These are phyloP conservation scores for Euclidium syriacum DNA, from an alignment of 345 rosid genomes.

Conservation along the genomic window DNA sequence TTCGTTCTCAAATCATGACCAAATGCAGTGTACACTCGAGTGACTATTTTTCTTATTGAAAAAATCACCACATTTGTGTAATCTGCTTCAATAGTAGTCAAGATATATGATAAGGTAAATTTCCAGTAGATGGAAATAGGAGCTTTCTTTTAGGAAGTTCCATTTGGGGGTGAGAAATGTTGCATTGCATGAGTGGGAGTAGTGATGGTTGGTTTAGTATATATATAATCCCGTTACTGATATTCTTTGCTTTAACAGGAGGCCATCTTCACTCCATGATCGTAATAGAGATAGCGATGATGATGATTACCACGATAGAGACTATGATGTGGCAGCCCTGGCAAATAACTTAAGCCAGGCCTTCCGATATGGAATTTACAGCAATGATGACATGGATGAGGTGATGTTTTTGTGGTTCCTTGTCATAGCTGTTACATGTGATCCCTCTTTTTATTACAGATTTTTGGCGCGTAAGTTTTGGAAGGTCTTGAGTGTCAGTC, in stretches of 20 bases:
- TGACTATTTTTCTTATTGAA: not conserved
- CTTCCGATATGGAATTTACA: constrained; percentile 81
- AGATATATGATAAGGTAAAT: not conserved
- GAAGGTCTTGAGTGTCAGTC: not conserved
- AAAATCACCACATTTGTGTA: constrained; percentile 2
- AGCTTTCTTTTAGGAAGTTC: constrained; percentile 6
- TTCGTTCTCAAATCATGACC: not conserved
- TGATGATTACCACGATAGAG: constrained; percentile 93
- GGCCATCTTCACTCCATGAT: constrained; percentile 82
- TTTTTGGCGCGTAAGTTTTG: not conserved
- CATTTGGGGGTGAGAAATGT: not conserved
- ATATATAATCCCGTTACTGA: not conserved
- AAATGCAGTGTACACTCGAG: constrained; percentile 1
- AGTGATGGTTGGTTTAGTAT: constrained; percentile 8
- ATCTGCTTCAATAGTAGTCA: constrained; percentile 6
- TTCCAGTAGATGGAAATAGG: not conserved
- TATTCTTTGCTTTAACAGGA: constrained; percentile 48
- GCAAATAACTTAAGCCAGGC: constrained; percentile 94
- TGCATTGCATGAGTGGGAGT: not conserved
- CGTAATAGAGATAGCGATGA: constrained; percentile 85
- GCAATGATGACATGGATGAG: constrained; percentile 77
- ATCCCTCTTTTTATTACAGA: not conserved
- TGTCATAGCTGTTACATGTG: not conserved
- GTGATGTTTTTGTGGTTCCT: constrained; percentile 34
- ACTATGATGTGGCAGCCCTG: constrained; percentile 88